A percentile compares a stretch with the other conserved stretches of the same genome.
These are phyloP conservation scores for Pleomassaria siparia DNA, from an alignment of 2,329 filamentous ascomycete genomes.

Conservation along the genomic window DNA sequence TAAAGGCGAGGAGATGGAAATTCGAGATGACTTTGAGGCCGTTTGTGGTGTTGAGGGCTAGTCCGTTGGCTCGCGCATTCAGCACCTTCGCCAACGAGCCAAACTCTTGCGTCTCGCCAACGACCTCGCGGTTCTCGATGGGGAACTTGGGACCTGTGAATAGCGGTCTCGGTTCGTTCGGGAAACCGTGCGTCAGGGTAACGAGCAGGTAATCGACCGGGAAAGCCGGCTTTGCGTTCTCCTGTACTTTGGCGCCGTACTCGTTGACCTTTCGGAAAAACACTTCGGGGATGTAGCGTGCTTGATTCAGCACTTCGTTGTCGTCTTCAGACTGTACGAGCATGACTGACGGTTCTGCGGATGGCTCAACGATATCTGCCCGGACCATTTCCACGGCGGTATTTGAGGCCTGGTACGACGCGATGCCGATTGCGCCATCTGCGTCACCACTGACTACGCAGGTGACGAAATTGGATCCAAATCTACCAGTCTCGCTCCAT, in stretches of 20 bases:
- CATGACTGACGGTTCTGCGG: slow-evolving; percentile 90
- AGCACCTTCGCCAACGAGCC: slow-evolving; percentile 68
- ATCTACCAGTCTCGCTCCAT: slow-evolving; percentile 93
- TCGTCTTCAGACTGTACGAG: slow-evolving; percentile 91
- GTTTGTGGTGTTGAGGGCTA: slow-evolving; percentile 60
- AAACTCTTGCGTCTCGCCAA: slow-evolving; percentile 84
- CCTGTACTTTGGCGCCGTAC: slow-evolving; percentile 92
- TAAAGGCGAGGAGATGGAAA: slow-evolving; percentile 90
- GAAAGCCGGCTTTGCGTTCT: slow-evolving; percentile 95
- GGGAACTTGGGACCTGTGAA: slow-evolving; percentile 77
- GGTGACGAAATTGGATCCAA: slow-evolving; percentile 96
- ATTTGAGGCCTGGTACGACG: slow-evolving; percentile 92
- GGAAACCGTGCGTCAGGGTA: slow-evolving; percentile 95
- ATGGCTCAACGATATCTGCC: slow-evolving; percentile 92
- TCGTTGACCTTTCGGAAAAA: slow-evolving; percentile 97
- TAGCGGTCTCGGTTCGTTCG: slow-evolving; percentile 72
- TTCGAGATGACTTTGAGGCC: slow-evolving; percentile 76
- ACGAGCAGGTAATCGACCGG: slow-evolving; percentile 96
- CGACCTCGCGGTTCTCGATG: slow-evolving; percentile 84
- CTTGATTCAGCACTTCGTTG: slow-evolving; percentile 68
- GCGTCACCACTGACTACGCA: slow-evolving; percentile 95
- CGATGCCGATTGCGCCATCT: slow-evolving; percentile 81
- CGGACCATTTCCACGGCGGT: slow-evolving; percentile 96
- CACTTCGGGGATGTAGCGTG: slow-evolving; percentile 93
- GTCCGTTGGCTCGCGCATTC: slow-evolving; percentile 57